Evolutionary conservation across 176 grass and related monocot species (phyloP).

Genomic region (Zea luxurians): DNA sequence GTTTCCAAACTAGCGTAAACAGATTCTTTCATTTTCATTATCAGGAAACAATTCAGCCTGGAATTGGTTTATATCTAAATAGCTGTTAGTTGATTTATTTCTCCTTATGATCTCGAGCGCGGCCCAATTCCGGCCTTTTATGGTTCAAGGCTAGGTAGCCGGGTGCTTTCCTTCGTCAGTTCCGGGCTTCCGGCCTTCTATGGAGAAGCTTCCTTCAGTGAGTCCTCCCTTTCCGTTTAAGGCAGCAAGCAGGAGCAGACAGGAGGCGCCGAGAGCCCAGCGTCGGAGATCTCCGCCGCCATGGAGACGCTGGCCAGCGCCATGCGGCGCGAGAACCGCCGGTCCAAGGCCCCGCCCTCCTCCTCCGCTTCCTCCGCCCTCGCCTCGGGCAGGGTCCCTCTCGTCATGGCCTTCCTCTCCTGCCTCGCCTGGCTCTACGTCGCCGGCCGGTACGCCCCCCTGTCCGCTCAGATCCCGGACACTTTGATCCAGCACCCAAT

Average conservation of each 20-base stretch:
- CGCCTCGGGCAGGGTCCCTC: slow-evolving; percentile 49
- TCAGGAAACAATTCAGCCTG: background rate
- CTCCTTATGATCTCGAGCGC: background rate
- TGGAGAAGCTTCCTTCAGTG: too few relatives aligned
- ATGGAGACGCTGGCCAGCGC: slow-evolving; percentile 87
- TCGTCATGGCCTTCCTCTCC: slow-evolving; percentile 92
- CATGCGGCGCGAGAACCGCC: slow-evolving; percentile 63
- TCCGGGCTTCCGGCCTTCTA: background rate
- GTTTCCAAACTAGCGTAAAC: background rate
- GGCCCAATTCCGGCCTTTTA: background rate
- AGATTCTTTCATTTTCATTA: background rate
- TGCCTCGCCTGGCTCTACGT: slow-evolving; percentile 98
- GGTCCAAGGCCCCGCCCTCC: slow-evolving; percentile 43
- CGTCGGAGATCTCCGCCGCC: slow-evolving; percentile 39
- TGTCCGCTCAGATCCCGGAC: slow-evolving; percentile 20
- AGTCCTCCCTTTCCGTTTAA: background rate
- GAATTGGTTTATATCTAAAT: background rate
- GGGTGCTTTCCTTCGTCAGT: too few relatives aligned
- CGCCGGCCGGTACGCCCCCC: slow-evolving; percentile 60
- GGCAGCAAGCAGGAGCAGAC: slow-evolving; percentile 2
- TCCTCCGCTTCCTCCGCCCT: slow-evolving; percentile 20
- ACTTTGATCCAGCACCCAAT: background rate
- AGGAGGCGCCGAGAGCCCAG: slow-evolving; percentile 14
- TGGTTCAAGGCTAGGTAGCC: too few relatives aligned
- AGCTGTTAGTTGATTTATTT: background rate